Conservation (phyloP, 1,139 yeast genomes). For the Candida smagusa region DNA sequence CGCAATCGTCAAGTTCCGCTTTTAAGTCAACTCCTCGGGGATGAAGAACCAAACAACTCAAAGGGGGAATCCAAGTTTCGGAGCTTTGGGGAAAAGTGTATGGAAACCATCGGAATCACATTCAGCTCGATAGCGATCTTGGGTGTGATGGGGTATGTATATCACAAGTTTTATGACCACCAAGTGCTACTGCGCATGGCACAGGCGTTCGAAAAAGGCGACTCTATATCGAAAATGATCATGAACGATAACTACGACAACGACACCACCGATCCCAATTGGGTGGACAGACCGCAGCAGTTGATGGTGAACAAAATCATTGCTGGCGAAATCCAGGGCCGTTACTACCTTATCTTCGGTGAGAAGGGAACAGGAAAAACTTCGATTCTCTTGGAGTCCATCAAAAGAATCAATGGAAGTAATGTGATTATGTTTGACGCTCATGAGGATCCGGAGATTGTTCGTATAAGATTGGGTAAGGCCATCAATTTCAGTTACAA, state of each 20-base stretch:
- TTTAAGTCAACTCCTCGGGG: slow-evolving; percentile 16
- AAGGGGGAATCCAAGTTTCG: slow-evolving; percentile 17
- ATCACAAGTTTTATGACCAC: slow-evolving; percentile 59
- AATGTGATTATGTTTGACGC: slow-evolving; percentile 78
- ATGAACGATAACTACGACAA: slow-evolving; percentile 45
- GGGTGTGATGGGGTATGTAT: slow-evolving; percentile 68
- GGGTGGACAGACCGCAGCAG: slow-evolving; percentile 76
- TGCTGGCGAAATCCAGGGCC: slow-evolving; percentile 58
- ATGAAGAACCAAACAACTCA: slow-evolving; percentile 12
- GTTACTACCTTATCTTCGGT: slow-evolving; percentile 72
- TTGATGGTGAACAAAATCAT: slow-evolving; percentile 61
- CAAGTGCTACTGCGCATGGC: slow-evolving; percentile 67
- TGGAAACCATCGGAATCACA: slow-evolving; percentile 74
- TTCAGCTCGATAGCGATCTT: slow-evolving; percentile 69
- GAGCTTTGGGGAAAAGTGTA: slow-evolving; percentile 46
- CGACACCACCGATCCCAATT: slow-evolving; percentile 31
- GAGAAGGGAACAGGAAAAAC: slow-evolving; percentile 89
- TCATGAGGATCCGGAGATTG: slow-evolving; percentile 83
- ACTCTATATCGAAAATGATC: slow-evolving; percentile 60
- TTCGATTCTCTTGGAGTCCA: slow-evolving; percentile 66
- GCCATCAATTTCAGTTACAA: slow-evolving; percentile 72
- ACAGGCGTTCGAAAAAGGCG: slow-evolving; percentile 64
- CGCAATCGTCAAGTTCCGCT: slow-evolving; percentile 13
- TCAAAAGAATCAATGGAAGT: slow-evolving; percentile 60
- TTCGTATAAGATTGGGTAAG: slow-evolving; percentile 70